A percentile compares a stretch with the other conserved stretches of the same genome.
These are phyloP conservation scores for Metarhizium robertsii DNA, from an alignment of 2,329 filamentous ascomycete genomes.

Conservation along the genomic window DNA sequence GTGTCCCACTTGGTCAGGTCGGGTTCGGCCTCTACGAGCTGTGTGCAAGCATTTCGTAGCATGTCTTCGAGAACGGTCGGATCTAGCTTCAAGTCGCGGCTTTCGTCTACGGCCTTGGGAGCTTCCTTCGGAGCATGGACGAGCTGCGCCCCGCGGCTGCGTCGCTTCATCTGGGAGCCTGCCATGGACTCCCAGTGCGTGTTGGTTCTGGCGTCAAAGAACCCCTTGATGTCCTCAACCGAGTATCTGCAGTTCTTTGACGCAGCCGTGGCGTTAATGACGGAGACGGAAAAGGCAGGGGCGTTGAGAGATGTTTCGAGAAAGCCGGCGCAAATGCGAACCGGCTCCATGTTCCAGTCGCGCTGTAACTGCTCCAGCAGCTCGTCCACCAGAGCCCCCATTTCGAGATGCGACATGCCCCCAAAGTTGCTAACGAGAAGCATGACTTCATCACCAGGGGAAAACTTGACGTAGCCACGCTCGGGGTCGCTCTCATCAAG, in stretches of 20 bases:
- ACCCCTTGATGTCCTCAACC: constrained; percentile 44
- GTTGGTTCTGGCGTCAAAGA: constrained; percentile 56
- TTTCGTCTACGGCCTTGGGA: constrained; percentile 25
- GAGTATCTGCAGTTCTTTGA: constrained; percentile 36
- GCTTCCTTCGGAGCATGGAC: constrained; percentile 26
- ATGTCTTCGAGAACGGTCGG: constrained; percentile 41
- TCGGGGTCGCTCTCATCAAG: constrained; percentile 46
- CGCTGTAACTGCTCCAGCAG: constrained; percentile 37
- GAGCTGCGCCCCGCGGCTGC: constrained; percentile 32
- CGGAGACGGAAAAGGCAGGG: constrained; percentile 58
- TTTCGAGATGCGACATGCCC: constrained; percentile 47
- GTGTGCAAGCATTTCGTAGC: constrained; percentile 43
- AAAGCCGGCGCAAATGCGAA: constrained; percentile 50
- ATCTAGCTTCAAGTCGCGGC: constrained; percentile 40
- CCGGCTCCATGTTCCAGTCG: constrained; percentile 39
- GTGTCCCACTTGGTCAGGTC: constrained; percentile 55
- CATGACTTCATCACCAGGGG: constrained; percentile 36
- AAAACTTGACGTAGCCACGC: constrained; percentile 40
- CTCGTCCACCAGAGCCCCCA: constrained; percentile 45
- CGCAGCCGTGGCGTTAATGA: constrained; percentile 48
- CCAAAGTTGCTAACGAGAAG: constrained; percentile 52
- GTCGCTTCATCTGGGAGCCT: constrained; percentile 30
- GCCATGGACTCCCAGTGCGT: constrained; percentile 44
- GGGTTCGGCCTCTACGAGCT: constrained; percentile 48
- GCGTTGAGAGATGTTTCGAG: constrained; percentile 66